Evolutionary conservation across 371 early-diverging fungal genomes (phyloP).

Genomic region (Mucor velutinosus): DNA sequence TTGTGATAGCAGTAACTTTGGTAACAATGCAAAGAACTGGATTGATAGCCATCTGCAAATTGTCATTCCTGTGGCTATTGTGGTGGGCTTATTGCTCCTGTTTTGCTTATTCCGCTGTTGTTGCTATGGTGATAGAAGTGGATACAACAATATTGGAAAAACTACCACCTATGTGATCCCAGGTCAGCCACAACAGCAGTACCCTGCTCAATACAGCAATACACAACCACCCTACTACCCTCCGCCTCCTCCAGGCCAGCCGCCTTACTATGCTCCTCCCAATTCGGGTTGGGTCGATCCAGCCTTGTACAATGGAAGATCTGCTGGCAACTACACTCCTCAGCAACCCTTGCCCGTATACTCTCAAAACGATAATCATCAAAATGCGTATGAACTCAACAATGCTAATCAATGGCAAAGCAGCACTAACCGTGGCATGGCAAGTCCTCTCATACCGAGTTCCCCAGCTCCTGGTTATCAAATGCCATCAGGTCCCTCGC

Average conservation of each 20-base stretch:
- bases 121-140: constrained; percentile 24
- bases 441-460: not conserved
- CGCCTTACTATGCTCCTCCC: constrained; percentile 18
- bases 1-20: constrained; percentile 36
- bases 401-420: constrained; percentile 21
- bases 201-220: constrained; percentile 19
- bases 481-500: not conserved
- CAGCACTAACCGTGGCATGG: not conserved
- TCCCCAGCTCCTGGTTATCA: constrained; percentile 3
- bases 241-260: constrained; percentile 18
- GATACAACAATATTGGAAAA: constrained; percentile 25
- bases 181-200: constrained; percentile 16
- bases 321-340: constrained; percentile 1
- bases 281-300: constrained; percentile 58
- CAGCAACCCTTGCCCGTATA: constrained; percentile 25
- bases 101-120: constrained; percentile 63
- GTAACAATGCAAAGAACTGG: constrained; percentile 41
- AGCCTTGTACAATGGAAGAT: constrained; percentile 39
- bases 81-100: constrained; percentile 58
- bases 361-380: constrained; percentile 12
- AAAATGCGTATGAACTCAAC: constrained; percentile 18
- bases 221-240: constrained; percentile 27
- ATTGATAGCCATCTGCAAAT: constrained; percentile 49
- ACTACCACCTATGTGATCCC: constrained; percentile 24
- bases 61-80: constrained; percentile 60